Evolutionary conservation across 139 green algal species (phyloP), one percentile per base, ranked within the genome.

Genomic region (Chlamydomonas asymmetrica): DNA sequence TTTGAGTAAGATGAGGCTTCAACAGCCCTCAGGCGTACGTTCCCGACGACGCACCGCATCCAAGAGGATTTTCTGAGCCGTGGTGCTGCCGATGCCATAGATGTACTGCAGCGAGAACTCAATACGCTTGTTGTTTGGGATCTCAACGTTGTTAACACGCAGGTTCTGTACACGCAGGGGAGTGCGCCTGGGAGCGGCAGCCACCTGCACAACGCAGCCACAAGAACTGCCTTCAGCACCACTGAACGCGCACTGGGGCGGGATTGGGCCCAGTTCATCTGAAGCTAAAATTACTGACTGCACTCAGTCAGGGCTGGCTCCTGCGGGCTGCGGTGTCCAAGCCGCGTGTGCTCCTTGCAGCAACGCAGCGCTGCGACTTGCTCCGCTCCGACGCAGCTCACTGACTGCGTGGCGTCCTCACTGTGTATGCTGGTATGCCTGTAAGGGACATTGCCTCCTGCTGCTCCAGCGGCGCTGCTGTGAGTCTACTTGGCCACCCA

Each of bases 71-170:
- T 84, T 84, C 85, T 96, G 93, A 59, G 97, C 92, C 13, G 92
- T 97, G 56, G 95, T 97, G 59, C 82, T 73, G 48, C 97, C 97
- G 60, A 99, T 95, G 79, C 95, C 93, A 76, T 91, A 98, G 40
- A 99, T 97, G 91, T 99, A 99, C 75, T 95, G 94, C 62, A 99
- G 90, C 2, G 93, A 94, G 43, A 84, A 93, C 88, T 99, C 93
- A 49, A 98, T 91, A 16, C 88, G 80, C 92, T 99, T 99, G 80
- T 87, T 86, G 91, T 99, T 99, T 57, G 97, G 97, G 57, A 99
- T 96, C 79, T 99, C 97, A 61, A 99, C 95, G 65, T 95, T 96
- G 64, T 91, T 96, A 8, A 99, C 89, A 92, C 95, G 95, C n/a
- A 97, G 88, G 29, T 82, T 85, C 73, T 90, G 71, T n/a, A 96